Evolutionary conservation across 2,329 filamentous ascomycete species (phyloP), one percentile per base, ranked within the genome.

Genomic region (Penicillium sp.): DNA sequence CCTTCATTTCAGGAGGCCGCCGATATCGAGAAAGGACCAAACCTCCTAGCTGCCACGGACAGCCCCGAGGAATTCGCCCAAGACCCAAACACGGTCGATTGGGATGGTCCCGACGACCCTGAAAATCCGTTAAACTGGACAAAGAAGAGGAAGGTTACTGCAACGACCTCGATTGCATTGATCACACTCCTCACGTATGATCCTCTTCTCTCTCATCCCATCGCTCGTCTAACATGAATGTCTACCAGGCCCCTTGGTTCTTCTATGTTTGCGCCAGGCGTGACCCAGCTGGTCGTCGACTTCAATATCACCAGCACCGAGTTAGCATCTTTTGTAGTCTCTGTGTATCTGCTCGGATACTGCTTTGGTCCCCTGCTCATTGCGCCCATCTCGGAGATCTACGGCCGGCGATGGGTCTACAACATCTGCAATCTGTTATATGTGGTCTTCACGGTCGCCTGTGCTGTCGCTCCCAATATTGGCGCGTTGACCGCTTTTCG

Each of bases 401-500:
- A 83, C 54, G 83, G 83, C 1, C 72, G 82, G 6, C 63, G 76
- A 7, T 63, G 72, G 6, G 64, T 86, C 29, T 73, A 85, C 43
- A 72, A 76, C 14, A 57, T 56, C 1, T 77, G 79, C 44, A 86
- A 81, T 51, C 53, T 74, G 2, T 71, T 80, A 36, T 86, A 58
- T 31, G 76, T 79, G 40, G 57, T 77, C 1, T 84, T 80, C 68
- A 78, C 79, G 19, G 73, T 86, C 43, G 81, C 79, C 0, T 84
- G 80, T 41, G 84, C 79, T 2, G 65, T 85, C 4, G 72, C 80
- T 0, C 76, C 77, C 0, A 67, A 66, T 5, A 68, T 85, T 33
- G 62, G 59, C 17, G 64, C 74, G 27, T 70, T 85, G 35, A 74
- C 83, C 27, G 70, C 74, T 2, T 84, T 84, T 49, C 77, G 81